A percentile compares a stretch with the other conserved stretches of the same genome.
Conservation (phyloP, 352 stramenopile genomes). For the Phytophthora uliginosa region DNA sequence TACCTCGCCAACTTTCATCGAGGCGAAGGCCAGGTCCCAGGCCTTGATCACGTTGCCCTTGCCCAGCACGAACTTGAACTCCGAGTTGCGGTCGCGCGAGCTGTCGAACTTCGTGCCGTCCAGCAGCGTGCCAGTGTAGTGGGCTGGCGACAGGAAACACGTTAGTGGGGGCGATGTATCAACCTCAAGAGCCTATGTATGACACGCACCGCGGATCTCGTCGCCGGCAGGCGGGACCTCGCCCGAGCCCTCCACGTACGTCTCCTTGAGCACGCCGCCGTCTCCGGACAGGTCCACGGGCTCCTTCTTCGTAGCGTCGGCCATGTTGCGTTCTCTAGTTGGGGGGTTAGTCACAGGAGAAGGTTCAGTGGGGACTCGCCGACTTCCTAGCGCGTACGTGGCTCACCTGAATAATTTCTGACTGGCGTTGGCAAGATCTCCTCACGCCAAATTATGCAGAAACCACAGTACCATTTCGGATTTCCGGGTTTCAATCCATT, state of each 20-base stretch:
- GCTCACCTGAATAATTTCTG: conserved; percentile 9
- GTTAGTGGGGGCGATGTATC: neutral
- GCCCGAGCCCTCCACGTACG: conserved; percentile 90
- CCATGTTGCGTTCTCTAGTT: conserved; percentile 37
- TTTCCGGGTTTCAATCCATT: too few relatives aligned
- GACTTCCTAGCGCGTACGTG: conserved; percentile 1
- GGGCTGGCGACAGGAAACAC: conserved; percentile 53
- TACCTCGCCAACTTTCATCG: conserved; percentile 96
- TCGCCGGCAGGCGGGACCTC: conserved; percentile 83
- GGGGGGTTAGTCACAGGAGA: neutral
- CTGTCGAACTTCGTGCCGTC: conserved; percentile 97
- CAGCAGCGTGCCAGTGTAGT: conserved; percentile 97
- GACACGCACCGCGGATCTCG: conserved; percentile 78
- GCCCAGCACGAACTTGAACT: conserved; percentile 92
- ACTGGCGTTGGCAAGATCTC: neutral
- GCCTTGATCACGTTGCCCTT: conserved; percentile 93
- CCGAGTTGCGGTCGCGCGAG: conserved; percentile 89
- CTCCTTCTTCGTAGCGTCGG: conserved; percentile 49
- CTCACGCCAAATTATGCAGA: neutral
- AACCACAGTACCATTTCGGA: too few relatives aligned
- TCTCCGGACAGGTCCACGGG: conserved; percentile 87
- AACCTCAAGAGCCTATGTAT: neutral
- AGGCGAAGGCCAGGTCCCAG: conserved; percentile 91
- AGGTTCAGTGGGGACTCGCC: neutral
- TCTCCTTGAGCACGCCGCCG: conserved; percentile 94